A percentile compares a stretch with the other conserved stretches of the same genome.
Conservation (phyloP, 352 stramenopile species). For the Pythium phragmitis region DNA sequence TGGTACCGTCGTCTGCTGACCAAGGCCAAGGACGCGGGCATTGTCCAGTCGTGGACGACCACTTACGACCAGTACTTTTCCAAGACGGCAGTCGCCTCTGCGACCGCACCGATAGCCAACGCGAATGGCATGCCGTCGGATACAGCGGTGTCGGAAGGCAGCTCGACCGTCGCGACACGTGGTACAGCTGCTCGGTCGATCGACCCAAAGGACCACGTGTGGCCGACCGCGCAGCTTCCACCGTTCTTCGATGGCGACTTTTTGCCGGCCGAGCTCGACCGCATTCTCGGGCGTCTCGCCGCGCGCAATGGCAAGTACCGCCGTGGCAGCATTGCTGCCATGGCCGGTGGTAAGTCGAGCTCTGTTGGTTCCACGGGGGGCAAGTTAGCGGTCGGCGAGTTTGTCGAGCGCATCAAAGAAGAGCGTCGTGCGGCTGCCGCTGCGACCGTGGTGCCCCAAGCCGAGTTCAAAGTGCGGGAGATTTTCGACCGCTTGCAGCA, state of each 20-base stretch:
- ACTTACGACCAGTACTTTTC: conserved; percentile 73
- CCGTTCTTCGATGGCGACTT: conserved; percentile 86
- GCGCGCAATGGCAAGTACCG: conserved; percentile 64
- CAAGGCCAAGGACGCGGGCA: conserved; percentile 56
- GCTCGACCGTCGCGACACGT: conserved; percentile 38
- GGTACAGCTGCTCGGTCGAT: conserved; percentile 62
- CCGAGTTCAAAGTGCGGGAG: conserved; percentile 68
- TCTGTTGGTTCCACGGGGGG: conserved; percentile 39
- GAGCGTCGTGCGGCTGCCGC: conserved; percentile 24
- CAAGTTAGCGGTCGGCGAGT: conserved; percentile 38
- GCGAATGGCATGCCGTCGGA: background rate
- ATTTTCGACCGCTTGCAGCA: conserved; percentile 63
- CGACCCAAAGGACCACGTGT: conserved; percentile 90
- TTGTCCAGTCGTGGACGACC: conserved; percentile 67
- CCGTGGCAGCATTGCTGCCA: conserved; percentile 28
- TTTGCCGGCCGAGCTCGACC: conserved; percentile 71
- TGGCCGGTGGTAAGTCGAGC: conserved; percentile 39
- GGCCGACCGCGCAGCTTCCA: conserved; percentile 55
- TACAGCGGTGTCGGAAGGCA: background rate
- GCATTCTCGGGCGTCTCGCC: conserved; percentile 64
- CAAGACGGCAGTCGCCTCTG: background rate
- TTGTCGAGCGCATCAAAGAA: conserved; percentile 47
- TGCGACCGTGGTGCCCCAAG: conserved; percentile 19
- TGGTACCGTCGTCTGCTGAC: conserved; percentile 94
- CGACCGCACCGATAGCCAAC: background rate